These are phyloP conservation scores for Cenococcum geophilum DNA, from an alignment of 495 filamentous ascomycete species.

Conservation along the genomic window DNA sequence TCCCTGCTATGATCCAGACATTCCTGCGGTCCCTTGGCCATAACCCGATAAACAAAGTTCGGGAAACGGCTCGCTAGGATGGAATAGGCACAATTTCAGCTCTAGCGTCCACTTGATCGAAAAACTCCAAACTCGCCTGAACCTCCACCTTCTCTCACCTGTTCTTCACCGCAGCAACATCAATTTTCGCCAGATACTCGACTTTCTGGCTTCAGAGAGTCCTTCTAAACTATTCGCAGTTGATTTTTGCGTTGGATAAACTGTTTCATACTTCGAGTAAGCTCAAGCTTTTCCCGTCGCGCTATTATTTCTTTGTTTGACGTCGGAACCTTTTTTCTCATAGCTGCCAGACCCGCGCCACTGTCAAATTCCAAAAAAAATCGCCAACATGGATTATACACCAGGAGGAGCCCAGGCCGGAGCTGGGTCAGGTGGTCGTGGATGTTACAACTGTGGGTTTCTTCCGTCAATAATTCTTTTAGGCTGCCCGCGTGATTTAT, in stretches of 20 bases:
- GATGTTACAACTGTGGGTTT: constrained; percentile 77
- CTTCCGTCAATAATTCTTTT: constrained; percentile 7
- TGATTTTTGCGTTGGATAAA: background rate
- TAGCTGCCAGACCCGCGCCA: constrained; percentile 3
- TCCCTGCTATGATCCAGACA: background rate
- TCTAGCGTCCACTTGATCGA: background rate
- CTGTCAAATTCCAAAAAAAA: constrained; percentile 29
- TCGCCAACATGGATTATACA: constrained; percentile 44
- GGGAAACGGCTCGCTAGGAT: background rate
- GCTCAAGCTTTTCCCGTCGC: constrained; percentile 5
- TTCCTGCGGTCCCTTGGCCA: background rate
- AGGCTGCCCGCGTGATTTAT: background rate
- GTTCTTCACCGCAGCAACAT: background rate
- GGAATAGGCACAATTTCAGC: background rate
- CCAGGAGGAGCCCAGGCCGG: constrained; percentile 16
- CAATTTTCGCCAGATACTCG: background rate
- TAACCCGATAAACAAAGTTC: constrained; percentile 6
- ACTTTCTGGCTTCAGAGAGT: background rate
- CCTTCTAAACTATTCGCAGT: background rate
- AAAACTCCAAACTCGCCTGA: constrained; percentile 6
- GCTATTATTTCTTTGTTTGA: background rate
- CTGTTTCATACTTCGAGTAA: constrained; percentile 1
- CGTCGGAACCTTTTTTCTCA: background rate
- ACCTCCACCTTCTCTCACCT: background rate
- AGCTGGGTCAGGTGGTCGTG: constrained; percentile 44